Conservation (phyloP, 2,329 filamentous ascomycete species). For the Fusarium torreyae region DNA sequence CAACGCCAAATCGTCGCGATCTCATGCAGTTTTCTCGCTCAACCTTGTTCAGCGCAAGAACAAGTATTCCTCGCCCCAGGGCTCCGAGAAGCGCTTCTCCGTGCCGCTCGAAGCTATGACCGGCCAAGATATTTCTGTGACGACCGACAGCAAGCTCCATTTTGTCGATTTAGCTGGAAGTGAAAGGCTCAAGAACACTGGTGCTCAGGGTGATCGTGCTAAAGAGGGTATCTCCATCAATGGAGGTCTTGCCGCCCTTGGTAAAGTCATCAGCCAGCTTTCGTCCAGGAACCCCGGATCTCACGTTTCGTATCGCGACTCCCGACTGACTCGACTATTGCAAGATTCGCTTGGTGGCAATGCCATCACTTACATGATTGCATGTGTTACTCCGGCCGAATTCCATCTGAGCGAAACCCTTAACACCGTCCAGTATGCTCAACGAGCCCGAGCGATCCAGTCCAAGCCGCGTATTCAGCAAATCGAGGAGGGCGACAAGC, state of each 20-base stretch:
- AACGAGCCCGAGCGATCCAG: slow-evolving; percentile 95
- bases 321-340: slow-evolving; percentile 92
- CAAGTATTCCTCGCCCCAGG: slow-evolving; percentile 66
- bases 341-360: slow-evolving; percentile 98
- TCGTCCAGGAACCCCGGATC: slow-evolving; percentile 89
- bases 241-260: slow-evolving; percentile 91
- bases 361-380: slow-evolving; percentile 99
- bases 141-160: slow-evolving; percentile 97
- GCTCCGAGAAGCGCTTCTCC: slow-evolving; percentile 86
- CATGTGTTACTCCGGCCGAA: slow-evolving; percentile 95
- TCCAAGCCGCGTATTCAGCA: slow-evolving; percentile 98
- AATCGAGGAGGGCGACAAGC: slow-evolving; percentile 92
- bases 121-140: slow-evolving; percentile 76
- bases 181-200: slow-evolving; percentile 96
- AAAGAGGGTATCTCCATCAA: slow-evolving; percentile 99
- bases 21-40: slow-evolving; percentile 96
- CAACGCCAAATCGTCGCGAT: slow-evolving; percentile 97
- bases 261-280: slow-evolving; percentile 98
- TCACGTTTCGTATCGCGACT: slow-evolving; percentile 98
- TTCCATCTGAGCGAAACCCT: slow-evolving; percentile 98
- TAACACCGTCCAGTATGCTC: slow-evolving; percentile 97
- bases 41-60: slow-evolving; percentile 90
- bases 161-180: slow-evolving; percentile 98
- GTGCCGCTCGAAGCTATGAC: slow-evolving; percentile 87
- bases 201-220: slow-evolving; percentile 92